phyloP scores from a whole-genome alignment of 1,139 yeast species.

The Yueomyces sp. region DNA sequence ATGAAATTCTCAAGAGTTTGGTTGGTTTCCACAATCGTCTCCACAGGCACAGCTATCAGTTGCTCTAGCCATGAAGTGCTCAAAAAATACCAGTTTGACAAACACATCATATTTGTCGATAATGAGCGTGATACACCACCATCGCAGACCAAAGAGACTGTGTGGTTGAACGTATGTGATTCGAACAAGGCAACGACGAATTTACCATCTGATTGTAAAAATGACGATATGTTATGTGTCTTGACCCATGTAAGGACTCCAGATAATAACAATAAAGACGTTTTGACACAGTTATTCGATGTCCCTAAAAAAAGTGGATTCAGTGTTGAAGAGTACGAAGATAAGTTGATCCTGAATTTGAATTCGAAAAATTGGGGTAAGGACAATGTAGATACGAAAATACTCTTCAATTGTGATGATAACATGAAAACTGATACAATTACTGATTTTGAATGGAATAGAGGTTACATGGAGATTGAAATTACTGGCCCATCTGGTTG shows the following conservation, averaged over 20 bases:
- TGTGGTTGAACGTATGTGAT: constrained; percentile 66
- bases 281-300: constrained; percentile 18
- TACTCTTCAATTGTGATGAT: constrained; percentile 41
- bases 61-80: constrained; percentile 15
- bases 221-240: constrained; percentile 61
- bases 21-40: too few species aligned
- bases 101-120: constrained; percentile 9
- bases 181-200: constrained; percentile 24
- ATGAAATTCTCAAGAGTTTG: too few species aligned
- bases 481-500: constrained; percentile 25
- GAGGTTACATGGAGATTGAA: constrained; percentile 12
- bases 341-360: constrained; percentile 30
- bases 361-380: constrained; percentile 67
- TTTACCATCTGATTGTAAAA: constrained; percentile 39
- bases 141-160: constrained; percentile 43
- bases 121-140: constrained; percentile 60
- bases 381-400: constrained; percentile 35
- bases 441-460: constrained; percentile 13
- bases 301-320: constrained; percentile 7
- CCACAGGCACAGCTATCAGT: constrained; percentile 4
- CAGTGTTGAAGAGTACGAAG: constrained; percentile 7
- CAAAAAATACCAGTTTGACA: constrained; percentile 13
- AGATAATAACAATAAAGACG: constrained; percentile 22
- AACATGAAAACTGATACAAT: constrained; percentile 27
- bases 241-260: constrained; percentile 40